Conservation (phyloP, 805 yeast species). For the Nakazawaea sp. region DNA sequence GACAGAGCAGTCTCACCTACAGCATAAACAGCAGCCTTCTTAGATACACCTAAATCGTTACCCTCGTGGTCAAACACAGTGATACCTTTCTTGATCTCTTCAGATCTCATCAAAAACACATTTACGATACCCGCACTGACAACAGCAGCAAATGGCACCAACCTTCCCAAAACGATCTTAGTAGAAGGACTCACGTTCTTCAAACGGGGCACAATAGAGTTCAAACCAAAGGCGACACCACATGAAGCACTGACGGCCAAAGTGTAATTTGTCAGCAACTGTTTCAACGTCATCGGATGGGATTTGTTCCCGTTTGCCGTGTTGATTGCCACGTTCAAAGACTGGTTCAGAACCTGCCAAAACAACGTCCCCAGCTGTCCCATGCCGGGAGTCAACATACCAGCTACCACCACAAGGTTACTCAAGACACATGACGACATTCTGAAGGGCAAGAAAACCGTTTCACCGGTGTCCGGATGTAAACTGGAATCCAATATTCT, state of each 20-base stretch:
- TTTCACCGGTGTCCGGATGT: slow-evolving; percentile 96
- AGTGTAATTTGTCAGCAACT: slow-evolving; percentile 71
- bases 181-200: slow-evolving; percentile 65
- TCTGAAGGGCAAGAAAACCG: slow-evolving; percentile 88
- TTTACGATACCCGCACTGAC: slow-evolving; percentile 95
- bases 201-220: slow-evolving; percentile 83
- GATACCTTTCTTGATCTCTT: slow-evolving; percentile 85
- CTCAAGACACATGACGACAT: slow-evolving; percentile 96
- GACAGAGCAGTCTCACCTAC: slow-evolving; percentile 97
- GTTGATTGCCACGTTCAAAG: slow-evolving; percentile 93
- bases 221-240: slow-evolving; percentile 90
- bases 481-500: slow-evolving; percentile 82
- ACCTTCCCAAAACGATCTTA: slow-evolving; percentile 65
- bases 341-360: slow-evolving; percentile 98
- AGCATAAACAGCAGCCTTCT: slow-evolving; percentile 83
- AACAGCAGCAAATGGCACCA: slow-evolving; percentile 98
- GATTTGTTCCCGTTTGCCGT: slow-evolving; percentile 95
- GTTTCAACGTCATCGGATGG: slow-evolving; percentile 77
- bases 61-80: slow-evolving; percentile 59
- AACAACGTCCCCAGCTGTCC: slow-evolving; percentile 87
- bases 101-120: slow-evolving; percentile 94
- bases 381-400: slow-evolving; percentile 94
- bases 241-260: slow-evolving; percentile 94
- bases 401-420: slow-evolving; percentile 90
- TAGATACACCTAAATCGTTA: slow-evolving; percentile 65